A percentile compares a stretch with the other conserved stretches of the same genome.
Conservation (phyloP, 352 stramenopile species). For the Blastocystis sp. region DNA sequence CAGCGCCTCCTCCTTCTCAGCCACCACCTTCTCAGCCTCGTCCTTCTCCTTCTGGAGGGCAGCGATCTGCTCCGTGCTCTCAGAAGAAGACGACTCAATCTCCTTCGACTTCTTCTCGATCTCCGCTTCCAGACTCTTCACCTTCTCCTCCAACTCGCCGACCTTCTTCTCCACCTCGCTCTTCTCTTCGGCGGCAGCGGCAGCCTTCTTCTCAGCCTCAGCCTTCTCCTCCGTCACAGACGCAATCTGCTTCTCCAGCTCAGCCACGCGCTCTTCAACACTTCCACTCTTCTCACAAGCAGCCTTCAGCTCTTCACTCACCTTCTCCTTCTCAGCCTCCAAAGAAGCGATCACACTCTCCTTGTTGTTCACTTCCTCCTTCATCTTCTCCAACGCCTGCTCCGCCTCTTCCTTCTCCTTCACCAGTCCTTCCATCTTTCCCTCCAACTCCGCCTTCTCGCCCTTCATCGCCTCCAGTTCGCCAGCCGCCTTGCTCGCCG, state of each 20-base stretch:
- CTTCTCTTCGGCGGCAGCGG: not conserved
- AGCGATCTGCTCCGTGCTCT: too few species aligned
- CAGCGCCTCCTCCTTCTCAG: not conserved
- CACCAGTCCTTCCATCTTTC: not conserved
- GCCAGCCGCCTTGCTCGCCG: not conserved
- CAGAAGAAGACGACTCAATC: too few species aligned
- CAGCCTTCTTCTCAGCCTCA: not conserved
- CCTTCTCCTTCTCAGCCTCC: not conserved
- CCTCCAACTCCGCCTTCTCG: not conserved
- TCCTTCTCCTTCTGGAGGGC: not conserved
- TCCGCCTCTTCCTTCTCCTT: not conserved
- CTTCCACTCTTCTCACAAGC: not conserved
- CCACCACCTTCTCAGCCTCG: not conserved
- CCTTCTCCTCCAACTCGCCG: not conserved
- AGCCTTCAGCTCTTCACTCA: not conserved
- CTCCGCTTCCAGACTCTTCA: not conserved
- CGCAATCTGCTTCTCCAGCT: conserved; percentile 1
- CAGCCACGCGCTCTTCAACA: not conserved
- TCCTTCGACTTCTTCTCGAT: not conserved
- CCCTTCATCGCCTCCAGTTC: not conserved
- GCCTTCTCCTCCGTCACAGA: conserved; percentile 3
- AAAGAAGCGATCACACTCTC: not conserved
- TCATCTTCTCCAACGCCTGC: not conserved
- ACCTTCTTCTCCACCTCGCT: conserved; percentile 16
- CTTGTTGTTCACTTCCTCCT: conserved; percentile 7